These are phyloP conservation scores for Naematelia encephala DNA, from an alignment of 768 basidiomycete species.

Conservation along the genomic window DNA sequence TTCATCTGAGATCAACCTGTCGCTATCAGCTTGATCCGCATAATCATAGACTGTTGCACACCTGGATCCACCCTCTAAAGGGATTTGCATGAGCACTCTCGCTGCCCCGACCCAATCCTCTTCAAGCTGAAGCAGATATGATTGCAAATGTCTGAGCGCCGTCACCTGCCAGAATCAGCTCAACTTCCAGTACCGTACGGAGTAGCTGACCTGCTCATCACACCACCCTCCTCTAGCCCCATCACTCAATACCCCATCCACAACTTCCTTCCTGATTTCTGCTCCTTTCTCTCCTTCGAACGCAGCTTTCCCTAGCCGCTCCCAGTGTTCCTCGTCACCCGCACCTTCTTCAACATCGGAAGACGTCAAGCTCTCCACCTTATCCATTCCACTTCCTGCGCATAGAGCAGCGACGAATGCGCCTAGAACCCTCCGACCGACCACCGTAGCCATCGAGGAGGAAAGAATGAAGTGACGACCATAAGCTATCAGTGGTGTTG, in stretches of 20 bases:
- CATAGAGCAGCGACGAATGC: slow-evolving; percentile 62
- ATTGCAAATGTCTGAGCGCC: slow-evolving; percentile 78
- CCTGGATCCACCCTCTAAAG: slow-evolving; percentile 85
- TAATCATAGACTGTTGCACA: slow-evolving; percentile 38
- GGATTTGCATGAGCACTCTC: slow-evolving; percentile 84
- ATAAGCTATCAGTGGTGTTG: slow-evolving; percentile 59
- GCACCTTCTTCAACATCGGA: slow-evolving; percentile 56
- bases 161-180: slow-evolving; percentile 62
- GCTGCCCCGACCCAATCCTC: slow-evolving; percentile 96
- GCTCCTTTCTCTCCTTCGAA: slow-evolving; percentile 35
- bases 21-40: not conserved
- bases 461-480: slow-evolving; percentile 72
- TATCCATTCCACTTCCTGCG: slow-evolving; percentile 49
- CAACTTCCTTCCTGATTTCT: slow-evolving; percentile 59
- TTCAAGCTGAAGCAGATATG: slow-evolving; percentile 78
- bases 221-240: slow-evolving; percentile 70
- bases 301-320: slow-evolving; percentile 26
- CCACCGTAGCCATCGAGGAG: slow-evolving; percentile 72
- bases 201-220: slow-evolving; percentile 96
- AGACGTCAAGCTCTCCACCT: slow-evolving; percentile 53
- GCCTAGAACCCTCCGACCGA: slow-evolving; percentile 79
- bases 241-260: slow-evolving; percentile 69
- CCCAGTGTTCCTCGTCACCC: slow-evolving; percentile 26
- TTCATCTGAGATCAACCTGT: slow-evolving; percentile 66
- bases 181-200: too few species aligned